Conservation (phyloP, 75 land plant genomes). For the Selaginella moellendorffii region DNA sequence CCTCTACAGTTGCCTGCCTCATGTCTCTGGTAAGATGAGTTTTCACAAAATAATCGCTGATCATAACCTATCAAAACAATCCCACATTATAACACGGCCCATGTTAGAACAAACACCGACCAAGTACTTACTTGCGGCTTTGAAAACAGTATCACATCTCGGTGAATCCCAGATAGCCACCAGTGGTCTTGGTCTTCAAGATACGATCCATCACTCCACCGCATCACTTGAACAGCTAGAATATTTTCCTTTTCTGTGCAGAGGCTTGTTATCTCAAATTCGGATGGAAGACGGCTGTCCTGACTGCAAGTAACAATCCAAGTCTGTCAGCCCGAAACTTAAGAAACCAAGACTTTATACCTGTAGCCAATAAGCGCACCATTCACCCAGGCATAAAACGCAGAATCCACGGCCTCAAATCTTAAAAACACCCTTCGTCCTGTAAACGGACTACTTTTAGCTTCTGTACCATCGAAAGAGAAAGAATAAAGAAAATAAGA, state of each 20-base stretch:
- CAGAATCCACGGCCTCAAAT: conserved; percentile 96
- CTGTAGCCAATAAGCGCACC: conserved; percentile 80
- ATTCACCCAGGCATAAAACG: conserved; percentile 89
- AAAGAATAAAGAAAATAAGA: neutral
- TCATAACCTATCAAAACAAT: conserved; percentile 56
- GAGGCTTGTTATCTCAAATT: conserved; percentile 86
- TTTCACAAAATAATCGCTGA: conserved; percentile 77
- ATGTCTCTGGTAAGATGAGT: conserved; percentile 39
- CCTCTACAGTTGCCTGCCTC: conserved; percentile 52
- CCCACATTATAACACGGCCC: neutral
- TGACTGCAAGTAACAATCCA: conserved; percentile 52
- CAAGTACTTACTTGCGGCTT: conserved; percentile 67
- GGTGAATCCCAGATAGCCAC: conserved; percentile 99
- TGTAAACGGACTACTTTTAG: too few relatives aligned
- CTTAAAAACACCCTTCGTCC: conserved; percentile 72
- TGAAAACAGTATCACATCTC: conserved; percentile 78
- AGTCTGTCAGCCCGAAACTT: neutral
- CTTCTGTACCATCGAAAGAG: too few relatives aligned
- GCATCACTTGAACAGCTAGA: conserved; percentile 88
- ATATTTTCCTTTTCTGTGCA: conserved; percentile 44
- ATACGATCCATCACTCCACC: conserved; percentile 98
- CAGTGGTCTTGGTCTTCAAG: conserved; percentile 99
- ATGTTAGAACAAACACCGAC: neutral
- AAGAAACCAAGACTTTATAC: conserved; percentile 18
- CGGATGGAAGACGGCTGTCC: conserved; percentile 95